Evolutionary conservation across 495 filamentous ascomycete genomes (phyloP).

Genomic region (Aspergillus indologenus): DNA sequence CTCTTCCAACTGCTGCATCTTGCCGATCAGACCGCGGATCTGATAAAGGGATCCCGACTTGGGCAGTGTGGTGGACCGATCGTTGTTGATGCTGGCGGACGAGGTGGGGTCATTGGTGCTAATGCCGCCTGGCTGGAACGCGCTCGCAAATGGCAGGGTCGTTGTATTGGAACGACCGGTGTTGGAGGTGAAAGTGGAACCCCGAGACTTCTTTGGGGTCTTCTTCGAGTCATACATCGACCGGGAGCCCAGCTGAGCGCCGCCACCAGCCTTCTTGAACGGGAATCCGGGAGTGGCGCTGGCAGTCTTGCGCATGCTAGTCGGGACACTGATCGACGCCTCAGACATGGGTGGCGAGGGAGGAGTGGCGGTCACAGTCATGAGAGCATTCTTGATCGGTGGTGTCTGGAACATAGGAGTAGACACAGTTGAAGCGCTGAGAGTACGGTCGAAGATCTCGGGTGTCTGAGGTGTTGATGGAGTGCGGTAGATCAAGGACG

Average conservation of each 20-base stretch:
- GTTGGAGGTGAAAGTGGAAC: conserved; percentile 50
- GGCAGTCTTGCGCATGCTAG: conserved; percentile 41
- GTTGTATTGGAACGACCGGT: conserved; percentile 40
- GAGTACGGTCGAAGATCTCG: conserved; percentile 52
- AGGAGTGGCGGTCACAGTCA: conserved; percentile 73
- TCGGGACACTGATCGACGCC: conserved; percentile 43
- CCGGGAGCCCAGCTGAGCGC: conserved; percentile 32
- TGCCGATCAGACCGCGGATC: conserved; percentile 86
- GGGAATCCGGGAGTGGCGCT: conserved; percentile 46
- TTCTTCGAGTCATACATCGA: conserved; percentile 43
- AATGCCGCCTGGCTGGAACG: background rate
- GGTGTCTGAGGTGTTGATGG: conserved; percentile 50
- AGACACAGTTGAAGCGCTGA: conserved; percentile 59
- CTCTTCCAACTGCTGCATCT: conserved; percentile 94
- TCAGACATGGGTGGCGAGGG: conserved; percentile 62
- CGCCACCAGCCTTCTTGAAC: conserved; percentile 35
- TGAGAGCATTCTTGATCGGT: conserved; percentile 65
- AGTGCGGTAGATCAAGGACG: conserved; percentile 43
- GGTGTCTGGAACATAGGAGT: conserved; percentile 71
- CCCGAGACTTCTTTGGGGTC: conserved; percentile 37
- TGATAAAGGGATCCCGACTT: conserved; percentile 86
- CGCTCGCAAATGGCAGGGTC: conserved; percentile 25
- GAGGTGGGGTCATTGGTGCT: background rate
- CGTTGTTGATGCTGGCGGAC: conserved; percentile 15
- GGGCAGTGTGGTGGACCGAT: conserved; percentile 50